These are phyloP conservation scores for Lasiodiplodia hormozganensis DNA, from an alignment of 2,329 filamentous ascomycete genomes.

Conservation along the genomic window DNA sequence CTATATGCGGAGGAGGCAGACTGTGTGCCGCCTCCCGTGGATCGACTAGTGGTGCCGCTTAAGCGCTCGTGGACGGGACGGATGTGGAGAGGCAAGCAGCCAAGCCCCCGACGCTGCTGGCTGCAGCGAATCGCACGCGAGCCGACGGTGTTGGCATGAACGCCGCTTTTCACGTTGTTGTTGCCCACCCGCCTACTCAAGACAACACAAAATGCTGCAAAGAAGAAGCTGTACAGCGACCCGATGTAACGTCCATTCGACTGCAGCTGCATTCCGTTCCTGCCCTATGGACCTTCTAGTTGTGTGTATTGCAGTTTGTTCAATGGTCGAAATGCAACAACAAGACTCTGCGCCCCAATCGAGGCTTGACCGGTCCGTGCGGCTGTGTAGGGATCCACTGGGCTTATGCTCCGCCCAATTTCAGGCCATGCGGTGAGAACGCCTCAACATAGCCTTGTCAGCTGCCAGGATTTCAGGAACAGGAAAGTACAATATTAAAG, in stretches of 20 bases:
- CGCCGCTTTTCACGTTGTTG: background rate
- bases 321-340: background rate
- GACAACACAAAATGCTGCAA: background rate
- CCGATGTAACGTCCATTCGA: background rate
- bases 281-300: too few species aligned
- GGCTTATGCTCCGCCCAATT: background rate
- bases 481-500: background rate
- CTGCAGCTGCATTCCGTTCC: background rate
- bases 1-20: background rate
- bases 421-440: slow-evolving; percentile 1
- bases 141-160: background rate
- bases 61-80: background rate
- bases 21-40: background rate
- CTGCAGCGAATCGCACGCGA: background rate
- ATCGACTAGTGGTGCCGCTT: background rate
- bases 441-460: background rate
- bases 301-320: too few species aligned
- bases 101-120: background rate
- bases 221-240: background rate
- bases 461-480: background rate
- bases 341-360: background rate
- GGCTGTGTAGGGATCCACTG: background rate
- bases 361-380: background rate
- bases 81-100: background rate
- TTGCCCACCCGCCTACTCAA: background rate